Evolutionary conservation across 2,329 filamentous ascomycete species (phyloP), one percentile per base, ranked within the genome.

Genomic region (Herpotrichia juniperi): DNA sequence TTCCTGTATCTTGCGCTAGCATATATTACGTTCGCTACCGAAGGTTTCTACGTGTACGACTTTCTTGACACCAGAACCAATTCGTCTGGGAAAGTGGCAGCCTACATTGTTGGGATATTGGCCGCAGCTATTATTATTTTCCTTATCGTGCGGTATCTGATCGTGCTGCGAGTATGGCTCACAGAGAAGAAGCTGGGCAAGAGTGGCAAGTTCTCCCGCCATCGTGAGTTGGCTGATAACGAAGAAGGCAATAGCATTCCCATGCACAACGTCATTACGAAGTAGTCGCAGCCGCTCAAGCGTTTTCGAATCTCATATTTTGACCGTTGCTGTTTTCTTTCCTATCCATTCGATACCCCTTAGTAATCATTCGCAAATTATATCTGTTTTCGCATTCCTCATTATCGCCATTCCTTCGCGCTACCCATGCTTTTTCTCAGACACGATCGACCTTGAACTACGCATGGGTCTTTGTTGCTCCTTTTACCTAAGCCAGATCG

Each of bases 31-130:
- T 74, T 83, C 54, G 84, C 83, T 4, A 87, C 86, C 0, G 79
- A 91, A 70, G 83, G 83, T 2, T 90, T 88, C 69, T 96, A 93
- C 71, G 82, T 88, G 0, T 96, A 96, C 75, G 70, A 65, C 51
- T 96, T 96, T 74, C 81, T 96, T n/a, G 81, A 96, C 68, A 68
- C 74, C 5, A 66, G 70, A 16, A 73, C 53, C 19, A 58, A 82
- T 44, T 79, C 81, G 14, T 69, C 79, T 24, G 81, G 79, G 0
- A 74, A 79, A 6, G 85, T 92, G 3, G 83, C 85, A 1, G 88
- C 77, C 1, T 90, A 89, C 65, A 82, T 85, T 44, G 73, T 90
- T 44, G 75, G 74, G 2, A 76, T 78, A 16, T 52, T 77, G 21
- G 67, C 71, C n/a, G 74, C 59, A 9, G 64, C 67, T 10, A 65